Percentiles rank a stretch among this genome's conserved stretches.
phyloP scores from a whole-genome alignment of 345 rosid species.

The Aquilaria yunnanensis region DNA sequence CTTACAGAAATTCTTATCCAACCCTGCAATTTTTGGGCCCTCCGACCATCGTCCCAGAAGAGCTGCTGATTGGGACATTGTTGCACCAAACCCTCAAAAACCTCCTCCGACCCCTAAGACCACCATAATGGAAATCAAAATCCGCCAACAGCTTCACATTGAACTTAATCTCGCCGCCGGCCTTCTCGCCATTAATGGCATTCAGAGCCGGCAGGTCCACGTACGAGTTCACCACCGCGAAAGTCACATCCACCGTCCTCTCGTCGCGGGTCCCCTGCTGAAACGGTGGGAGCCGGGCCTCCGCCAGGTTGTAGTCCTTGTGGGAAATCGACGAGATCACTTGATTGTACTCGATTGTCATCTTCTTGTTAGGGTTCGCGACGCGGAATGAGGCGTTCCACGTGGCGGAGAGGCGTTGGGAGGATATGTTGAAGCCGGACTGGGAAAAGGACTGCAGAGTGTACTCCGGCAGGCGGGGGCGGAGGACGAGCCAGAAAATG shows the following conservation, averaged over 20 bases:
- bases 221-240: conserved; percentile 30
- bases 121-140: conserved; percentile 43
- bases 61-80: conserved; percentile 29
- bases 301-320: conserved; percentile 23
- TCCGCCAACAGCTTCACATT: conserved; percentile 31
- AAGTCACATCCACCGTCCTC: conserved; percentile 25
- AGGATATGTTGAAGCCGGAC: conserved; percentile 46
- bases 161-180: conserved; percentile 36
- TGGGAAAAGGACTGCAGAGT: conserved; percentile 43
- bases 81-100: conserved; percentile 37
- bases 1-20: conserved; percentile 7
- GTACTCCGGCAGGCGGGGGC: conserved; percentile 60
- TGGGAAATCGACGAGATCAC: conserved; percentile 18
- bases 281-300: conserved; percentile 53
- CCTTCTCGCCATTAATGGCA: conserved; percentile 34
- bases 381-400: conserved; percentile 51
- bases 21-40: conserved; percentile 13
- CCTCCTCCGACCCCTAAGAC: conserved; percentile 43
- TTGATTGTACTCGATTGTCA: conserved; percentile 35
- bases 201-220: conserved; percentile 19
- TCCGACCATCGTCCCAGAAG: conserved; percentile 56
- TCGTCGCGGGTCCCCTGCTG: conserved; percentile 42
- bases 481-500: conserved; percentile 61
- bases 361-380: conserved; percentile 72
- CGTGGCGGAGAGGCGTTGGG: conserved; percentile 33